phyloP scores from a whole-genome alignment of 2,329 filamentous ascomycete species.

The Chaetomiaceae sp. region DNA sequence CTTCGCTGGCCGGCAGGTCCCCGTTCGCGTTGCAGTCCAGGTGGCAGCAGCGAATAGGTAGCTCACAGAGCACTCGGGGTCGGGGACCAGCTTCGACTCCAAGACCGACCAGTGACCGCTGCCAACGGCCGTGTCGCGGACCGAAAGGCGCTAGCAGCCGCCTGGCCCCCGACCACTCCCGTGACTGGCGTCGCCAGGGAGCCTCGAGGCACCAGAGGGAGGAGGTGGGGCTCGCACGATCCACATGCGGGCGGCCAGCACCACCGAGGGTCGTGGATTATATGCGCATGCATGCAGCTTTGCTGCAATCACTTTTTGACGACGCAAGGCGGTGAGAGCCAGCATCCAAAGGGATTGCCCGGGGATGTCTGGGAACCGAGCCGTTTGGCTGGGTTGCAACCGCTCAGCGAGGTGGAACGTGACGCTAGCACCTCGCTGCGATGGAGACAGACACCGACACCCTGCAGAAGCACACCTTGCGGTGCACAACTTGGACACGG shows the following conservation, averaged over 20 bases:
- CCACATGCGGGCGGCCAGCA: constrained; percentile 8
- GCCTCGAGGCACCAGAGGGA: constrained; percentile 10
- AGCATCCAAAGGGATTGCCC: constrained; percentile 6
- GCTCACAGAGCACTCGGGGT: no score
- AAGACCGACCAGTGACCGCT: constrained; percentile 1
- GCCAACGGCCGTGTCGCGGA: background rate
- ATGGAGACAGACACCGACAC: no score
- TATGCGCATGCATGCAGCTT: constrained; percentile 15
- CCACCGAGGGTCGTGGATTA: constrained; percentile 9
- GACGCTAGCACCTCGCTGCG: background rate
- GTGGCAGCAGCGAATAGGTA: no score
- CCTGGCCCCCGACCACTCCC: constrained; percentile 9
- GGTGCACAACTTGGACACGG: no score
- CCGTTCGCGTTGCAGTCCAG: background rate
- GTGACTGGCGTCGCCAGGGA: constrained; percentile 2
- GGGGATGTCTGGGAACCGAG: constrained; percentile 7
- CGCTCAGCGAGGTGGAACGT: constrained; percentile 5
- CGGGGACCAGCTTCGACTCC: background rate
- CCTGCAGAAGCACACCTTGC: background rate
- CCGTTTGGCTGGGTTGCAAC: constrained; percentile 10
- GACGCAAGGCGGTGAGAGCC: constrained; percentile 15
- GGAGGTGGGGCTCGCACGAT: background rate
- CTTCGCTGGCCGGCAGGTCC: background rate
- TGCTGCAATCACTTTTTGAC: constrained; percentile 13
- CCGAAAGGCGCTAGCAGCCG: constrained; percentile 7